A percentile compares a stretch with the other conserved stretches of the same genome.
phyloP scores from a whole-genome alignment of 2,329 filamentous ascomycete species.

The Sporothrix inflata region DNA sequence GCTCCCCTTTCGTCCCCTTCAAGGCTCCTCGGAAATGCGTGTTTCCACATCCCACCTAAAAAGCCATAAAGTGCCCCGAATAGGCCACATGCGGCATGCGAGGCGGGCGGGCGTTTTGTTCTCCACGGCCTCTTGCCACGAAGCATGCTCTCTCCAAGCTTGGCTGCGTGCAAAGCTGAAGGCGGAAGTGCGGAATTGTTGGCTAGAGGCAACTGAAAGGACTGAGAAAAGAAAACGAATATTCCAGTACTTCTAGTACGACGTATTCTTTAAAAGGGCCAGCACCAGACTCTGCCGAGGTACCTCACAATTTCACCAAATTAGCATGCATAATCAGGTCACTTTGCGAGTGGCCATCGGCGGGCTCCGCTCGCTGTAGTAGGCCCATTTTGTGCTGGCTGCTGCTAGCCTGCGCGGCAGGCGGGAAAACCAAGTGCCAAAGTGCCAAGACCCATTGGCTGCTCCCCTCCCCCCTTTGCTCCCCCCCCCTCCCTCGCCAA shows the following conservation, averaged over 20 bases:
- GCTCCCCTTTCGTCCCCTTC: not conserved
- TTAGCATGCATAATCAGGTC: not conserved
- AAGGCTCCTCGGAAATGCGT: not conserved
- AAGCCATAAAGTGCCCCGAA: not conserved
- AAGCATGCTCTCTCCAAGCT: not conserved
- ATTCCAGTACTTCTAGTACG: not conserved
- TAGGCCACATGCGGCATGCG: not conserved
- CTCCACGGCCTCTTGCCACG: not conserved
- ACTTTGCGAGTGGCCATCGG: not conserved
- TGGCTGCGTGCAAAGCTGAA: not conserved
- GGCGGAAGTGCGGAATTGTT: not conserved
- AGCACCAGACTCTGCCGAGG: not conserved
- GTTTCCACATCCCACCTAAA: constrained; percentile 8
- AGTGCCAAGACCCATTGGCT: constrained; percentile 25
- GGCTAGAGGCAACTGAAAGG: not conserved
- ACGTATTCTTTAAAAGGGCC: not conserved
- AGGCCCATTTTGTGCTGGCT: not conserved
- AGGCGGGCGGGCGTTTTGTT: not conserved
- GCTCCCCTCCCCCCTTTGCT: not conserved
- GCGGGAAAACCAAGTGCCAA: not conserved
- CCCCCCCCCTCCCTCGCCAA: constrained; percentile 33
- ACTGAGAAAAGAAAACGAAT: not conserved
- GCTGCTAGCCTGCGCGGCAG: not conserved
- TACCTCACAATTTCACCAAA: not conserved
- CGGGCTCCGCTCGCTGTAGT: not conserved